These are phyloP conservation scores for Moricandia arvensis DNA, from an alignment of 345 rosid genomes.

Conservation along the genomic window DNA sequence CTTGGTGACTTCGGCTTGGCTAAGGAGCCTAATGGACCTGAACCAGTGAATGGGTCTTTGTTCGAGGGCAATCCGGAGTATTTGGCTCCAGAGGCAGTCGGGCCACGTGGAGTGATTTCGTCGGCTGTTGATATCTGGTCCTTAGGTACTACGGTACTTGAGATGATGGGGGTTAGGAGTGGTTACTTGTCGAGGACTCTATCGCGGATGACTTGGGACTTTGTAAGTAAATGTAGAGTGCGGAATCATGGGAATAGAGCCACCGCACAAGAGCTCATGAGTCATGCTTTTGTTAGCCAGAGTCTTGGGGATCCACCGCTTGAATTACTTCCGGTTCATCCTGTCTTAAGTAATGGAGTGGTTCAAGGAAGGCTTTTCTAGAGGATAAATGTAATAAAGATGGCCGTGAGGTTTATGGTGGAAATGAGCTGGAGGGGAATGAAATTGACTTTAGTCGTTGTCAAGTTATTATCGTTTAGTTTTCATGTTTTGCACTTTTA, in stretches of 20 bases:
- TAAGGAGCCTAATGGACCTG: background rate
- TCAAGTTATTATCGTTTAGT: background rate
- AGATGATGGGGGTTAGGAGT: background rate
- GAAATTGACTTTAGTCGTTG: background rate
- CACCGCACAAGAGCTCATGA: background rate
- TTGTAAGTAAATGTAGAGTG: background rate
- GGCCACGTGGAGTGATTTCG: conserved; percentile 1
- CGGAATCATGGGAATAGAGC: background rate
- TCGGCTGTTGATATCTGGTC: background rate
- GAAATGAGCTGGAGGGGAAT: background rate
- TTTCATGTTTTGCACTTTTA: background rate
- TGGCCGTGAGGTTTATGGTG: background rate
- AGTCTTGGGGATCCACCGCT: conserved; percentile 13
- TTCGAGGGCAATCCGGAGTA: background rate
- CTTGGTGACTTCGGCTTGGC: background rate
- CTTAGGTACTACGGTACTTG: background rate
- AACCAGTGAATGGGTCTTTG: background rate
- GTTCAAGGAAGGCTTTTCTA: conserved; percentile 22
- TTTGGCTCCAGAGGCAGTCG: background rate
- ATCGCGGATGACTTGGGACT: background rate
- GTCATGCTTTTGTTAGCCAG: background rate
- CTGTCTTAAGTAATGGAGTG: conserved; percentile 10
- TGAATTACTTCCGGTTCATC: conserved; percentile 13
- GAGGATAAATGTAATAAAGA: background rate
- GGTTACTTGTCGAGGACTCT: background rate